Base-by-base conservation (phyloP, 148 eudicot species). In the Chenopodium quinoa region DNA sequence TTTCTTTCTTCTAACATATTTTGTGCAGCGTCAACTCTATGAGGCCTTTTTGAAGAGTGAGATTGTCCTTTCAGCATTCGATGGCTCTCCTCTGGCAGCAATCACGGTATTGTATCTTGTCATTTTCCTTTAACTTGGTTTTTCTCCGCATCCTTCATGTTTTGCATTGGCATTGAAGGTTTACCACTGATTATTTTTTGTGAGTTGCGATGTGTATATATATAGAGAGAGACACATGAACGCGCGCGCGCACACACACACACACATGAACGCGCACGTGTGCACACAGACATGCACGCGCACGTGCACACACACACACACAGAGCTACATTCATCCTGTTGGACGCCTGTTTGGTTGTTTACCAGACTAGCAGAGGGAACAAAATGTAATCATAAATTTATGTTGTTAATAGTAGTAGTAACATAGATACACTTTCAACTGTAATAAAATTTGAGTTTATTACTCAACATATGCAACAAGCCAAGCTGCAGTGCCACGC, bases 51-150 rank as follows among this genome's bases (percentile, higher is more conserved):
- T 96, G 85, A 94, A 90, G 79, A 94, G 98, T 91, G 99, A 96
- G 86, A 85, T 96, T 75, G 99, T 96, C 77, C 85, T 96, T 81
- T 96, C 99, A 31, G 97, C 99, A 76, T 96, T 92, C 89, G 99
- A 96, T 87, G 98, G 99, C 68, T 94, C 99, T 75, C 98, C 99
- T 78, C 86, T 96, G 62, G 99, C 99, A 81, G 98, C 99, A 70
- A 85, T 96, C 71, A 96, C 99, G 97, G 99, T 96, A 94, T 40
- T 22, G 71, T 75, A 74, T 52, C 1, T 32, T 29, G 14, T 73
- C 40, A 1, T n/a, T 46, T 71, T 37, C 16, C 46, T 67, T 83
- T 52, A 1, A 19, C 7, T 65, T 27, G 27, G 23, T 77, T 34
- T 25, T 25, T 25, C 70, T 4, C 37, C 12, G 31, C 20, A 29